These are phyloP conservation scores for Cercospora sp. DNA, from an alignment of 2,329 filamentous ascomycete species.

Conservation along the genomic window DNA sequence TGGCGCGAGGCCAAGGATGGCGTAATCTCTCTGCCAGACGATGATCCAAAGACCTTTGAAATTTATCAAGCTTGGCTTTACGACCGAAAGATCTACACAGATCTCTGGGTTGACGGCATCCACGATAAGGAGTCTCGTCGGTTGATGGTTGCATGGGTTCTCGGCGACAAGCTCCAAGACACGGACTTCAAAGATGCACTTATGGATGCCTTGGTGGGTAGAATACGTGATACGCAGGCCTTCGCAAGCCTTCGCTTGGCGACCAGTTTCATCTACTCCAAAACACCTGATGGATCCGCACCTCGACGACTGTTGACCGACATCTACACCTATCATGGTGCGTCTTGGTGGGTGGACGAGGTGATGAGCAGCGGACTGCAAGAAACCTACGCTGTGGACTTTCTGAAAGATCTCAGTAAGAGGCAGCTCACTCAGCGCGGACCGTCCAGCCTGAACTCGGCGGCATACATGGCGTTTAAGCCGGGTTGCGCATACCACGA, in stretches of 20 bases:
- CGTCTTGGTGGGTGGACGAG: neutral
- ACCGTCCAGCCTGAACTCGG: no score
- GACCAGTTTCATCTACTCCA: slow-evolving; percentile 21
- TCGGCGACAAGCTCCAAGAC: slow-evolving; percentile 34
- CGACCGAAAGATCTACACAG: neutral
- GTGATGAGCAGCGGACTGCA: neutral
- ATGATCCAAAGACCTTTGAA: slow-evolving; percentile 16
- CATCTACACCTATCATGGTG: slow-evolving; percentile 9
- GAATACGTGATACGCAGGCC: no score
- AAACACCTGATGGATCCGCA: slow-evolving; percentile 17
- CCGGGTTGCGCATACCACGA: slow-evolving; percentile 12
- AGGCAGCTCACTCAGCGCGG: neutral
- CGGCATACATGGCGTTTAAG: neutral
- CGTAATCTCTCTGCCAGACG: no score
- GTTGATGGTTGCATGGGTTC: slow-evolving; percentile 26
- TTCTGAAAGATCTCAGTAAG: neutral
- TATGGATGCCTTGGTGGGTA: slow-evolving; percentile 21
- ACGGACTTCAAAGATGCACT: slow-evolving; percentile 30
- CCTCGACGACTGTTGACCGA: slow-evolving; percentile 27
- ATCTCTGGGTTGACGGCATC: neutral
- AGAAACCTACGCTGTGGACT: neutral
- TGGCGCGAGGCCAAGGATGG: slow-evolving; percentile 24
- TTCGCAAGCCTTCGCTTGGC: no score
- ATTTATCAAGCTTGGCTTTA: slow-evolving; percentile 29
- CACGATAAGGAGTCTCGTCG: no score